Evolutionary conservation across 352 stramenopile species (phyloP).

Genomic region (Phytophthora ramorum): DNA sequence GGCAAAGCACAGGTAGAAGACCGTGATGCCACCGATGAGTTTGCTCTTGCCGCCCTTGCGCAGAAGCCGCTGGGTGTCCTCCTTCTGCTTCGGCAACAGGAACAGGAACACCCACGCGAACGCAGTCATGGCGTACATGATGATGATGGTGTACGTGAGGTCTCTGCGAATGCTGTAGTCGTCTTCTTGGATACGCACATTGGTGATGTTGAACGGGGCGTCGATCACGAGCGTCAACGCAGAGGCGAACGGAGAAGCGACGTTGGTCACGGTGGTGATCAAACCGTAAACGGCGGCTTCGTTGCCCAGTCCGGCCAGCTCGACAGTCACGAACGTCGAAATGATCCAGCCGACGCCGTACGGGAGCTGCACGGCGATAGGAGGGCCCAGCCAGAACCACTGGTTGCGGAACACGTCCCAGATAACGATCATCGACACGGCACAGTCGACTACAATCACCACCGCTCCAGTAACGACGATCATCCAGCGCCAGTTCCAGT

Average conservation of each 20-base stretch:
- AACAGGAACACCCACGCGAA: slow-evolving; percentile 39
- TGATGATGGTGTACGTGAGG: slow-evolving; percentile 42
- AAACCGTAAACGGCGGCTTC: slow-evolving; percentile 34
- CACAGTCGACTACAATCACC: slow-evolving; percentile 29
- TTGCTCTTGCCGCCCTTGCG: slow-evolving; percentile 40
- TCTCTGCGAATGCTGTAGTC: slow-evolving; percentile 37
- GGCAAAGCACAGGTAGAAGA: slow-evolving; percentile 34
- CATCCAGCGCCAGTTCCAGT: slow-evolving; percentile 46
- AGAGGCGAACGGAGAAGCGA: slow-evolving; percentile 27
- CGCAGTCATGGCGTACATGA: slow-evolving; percentile 42
- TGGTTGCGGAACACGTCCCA: slow-evolving; percentile 43
- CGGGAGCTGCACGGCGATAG: slow-evolving; percentile 46
- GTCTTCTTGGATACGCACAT: slow-evolving; percentile 38
- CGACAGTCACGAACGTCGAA: slow-evolving; percentile 33
- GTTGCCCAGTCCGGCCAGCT: slow-evolving; percentile 35
- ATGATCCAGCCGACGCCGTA: slow-evolving; percentile 54
- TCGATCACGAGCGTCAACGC: slow-evolving; percentile 38
- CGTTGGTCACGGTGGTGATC: slow-evolving; percentile 24
- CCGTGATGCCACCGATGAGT: slow-evolving; percentile 32
- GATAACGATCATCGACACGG: slow-evolving; percentile 23
- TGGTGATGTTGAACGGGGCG: slow-evolving; percentile 38
- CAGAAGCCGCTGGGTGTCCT: slow-evolving; percentile 33
- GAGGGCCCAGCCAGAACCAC: slow-evolving; percentile 42
- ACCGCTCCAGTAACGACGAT: slow-evolving; percentile 29
- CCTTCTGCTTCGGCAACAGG: slow-evolving; percentile 45